Conservation (phyloP, 441 rosid species). For the Cnidoscolus chayamansa region DNA sequence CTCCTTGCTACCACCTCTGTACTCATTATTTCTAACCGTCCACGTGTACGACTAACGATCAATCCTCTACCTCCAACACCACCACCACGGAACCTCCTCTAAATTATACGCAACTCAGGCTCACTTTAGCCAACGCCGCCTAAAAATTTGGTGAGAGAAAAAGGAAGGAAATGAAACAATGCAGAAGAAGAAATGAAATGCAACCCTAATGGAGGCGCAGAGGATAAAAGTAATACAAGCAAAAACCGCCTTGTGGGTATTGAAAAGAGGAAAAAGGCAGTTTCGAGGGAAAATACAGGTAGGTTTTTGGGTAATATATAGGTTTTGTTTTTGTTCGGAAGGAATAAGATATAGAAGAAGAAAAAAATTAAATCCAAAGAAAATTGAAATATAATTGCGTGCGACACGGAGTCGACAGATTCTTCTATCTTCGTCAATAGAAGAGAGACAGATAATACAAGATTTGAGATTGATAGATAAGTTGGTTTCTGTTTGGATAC, state of each 20-base stretch:
- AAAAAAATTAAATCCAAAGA: not conserved
- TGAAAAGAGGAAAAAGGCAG: conserved; percentile 26
- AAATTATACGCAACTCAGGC: conserved; percentile 25
- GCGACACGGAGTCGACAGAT: conserved; percentile 49
- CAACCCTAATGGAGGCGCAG: not conserved
- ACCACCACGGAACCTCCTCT: not conserved
- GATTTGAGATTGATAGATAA: not conserved
- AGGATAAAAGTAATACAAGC: not conserved
- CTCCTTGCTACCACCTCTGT: conserved; percentile 33
- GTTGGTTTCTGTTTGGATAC: not conserved
- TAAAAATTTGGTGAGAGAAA: not conserved
- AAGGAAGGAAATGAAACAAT: not conserved
- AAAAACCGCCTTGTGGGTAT: conserved; percentile 2
- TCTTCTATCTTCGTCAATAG: conserved; percentile 4
- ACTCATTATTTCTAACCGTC: conserved; percentile 40
- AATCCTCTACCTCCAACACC: not conserved
- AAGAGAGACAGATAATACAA: not conserved
- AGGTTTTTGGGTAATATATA: not conserved
- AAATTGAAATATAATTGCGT: conserved; percentile 16
- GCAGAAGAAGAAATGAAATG: not conserved
- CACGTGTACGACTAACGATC: conserved; percentile 30
- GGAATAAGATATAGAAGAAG: too few species aligned
- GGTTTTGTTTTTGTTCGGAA: not conserved
- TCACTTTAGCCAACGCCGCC: conserved; percentile 21
- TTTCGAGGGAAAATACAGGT: conserved; percentile 26